These are phyloP conservation scores for Erodium texanum DNA, from an alignment of 441 rosid genomes.

Conservation along the genomic window DNA sequence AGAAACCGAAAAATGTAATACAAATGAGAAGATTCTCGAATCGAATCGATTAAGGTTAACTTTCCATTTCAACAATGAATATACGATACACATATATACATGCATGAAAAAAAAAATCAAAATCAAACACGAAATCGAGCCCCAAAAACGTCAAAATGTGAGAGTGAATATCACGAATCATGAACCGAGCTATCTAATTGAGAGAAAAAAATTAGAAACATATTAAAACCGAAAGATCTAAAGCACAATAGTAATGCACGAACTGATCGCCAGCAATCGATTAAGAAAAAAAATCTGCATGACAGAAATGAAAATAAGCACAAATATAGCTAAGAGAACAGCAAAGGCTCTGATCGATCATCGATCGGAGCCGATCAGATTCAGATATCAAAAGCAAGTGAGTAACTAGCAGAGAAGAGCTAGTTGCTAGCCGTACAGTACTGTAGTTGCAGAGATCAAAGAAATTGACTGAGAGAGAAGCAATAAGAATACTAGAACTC, in stretches of 20 bases:
- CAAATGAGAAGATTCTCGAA: not conserved
- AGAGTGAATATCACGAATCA: not conserved
- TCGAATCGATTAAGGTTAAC: not conserved
- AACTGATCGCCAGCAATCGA: not conserved
- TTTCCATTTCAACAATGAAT: not conserved
- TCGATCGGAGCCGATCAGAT: not conserved
- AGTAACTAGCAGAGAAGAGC: not conserved
- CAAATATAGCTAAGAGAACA: not conserved
- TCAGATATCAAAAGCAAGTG: not conserved
- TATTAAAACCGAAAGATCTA: not conserved
- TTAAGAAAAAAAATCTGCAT: not conserved
- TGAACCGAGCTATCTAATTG: not conserved
- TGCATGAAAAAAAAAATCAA: not conserved
- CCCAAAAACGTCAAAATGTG: not conserved
- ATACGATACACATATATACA: not conserved
- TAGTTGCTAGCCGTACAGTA: no score
- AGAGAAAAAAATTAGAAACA: not conserved
- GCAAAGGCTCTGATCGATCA: not conserved
- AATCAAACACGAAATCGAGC: conserved; percentile 1
- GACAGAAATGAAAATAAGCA: not conserved
- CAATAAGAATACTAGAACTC: not conserved
- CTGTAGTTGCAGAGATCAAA: no score
- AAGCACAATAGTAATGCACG: not conserved
- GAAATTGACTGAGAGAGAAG: not conserved
- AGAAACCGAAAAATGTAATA: not conserved